Evolutionary conservation across 2,329 filamentous ascomycete genomes (phyloP).

Genomic region (Waltergamsia citrina): DNA sequence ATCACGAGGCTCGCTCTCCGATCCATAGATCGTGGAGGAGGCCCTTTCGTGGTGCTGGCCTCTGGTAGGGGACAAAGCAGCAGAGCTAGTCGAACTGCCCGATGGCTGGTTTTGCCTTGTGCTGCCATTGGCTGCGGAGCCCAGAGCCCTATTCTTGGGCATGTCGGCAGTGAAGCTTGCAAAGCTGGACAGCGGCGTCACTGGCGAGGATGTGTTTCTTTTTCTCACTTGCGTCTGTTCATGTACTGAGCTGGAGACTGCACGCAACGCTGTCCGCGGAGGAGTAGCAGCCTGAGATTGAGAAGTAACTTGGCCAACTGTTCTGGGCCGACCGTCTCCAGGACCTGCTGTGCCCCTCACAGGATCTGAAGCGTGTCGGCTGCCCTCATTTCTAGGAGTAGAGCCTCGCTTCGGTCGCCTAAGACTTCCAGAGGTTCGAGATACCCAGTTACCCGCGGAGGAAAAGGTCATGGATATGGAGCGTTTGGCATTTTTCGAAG

Average conservation of each 20-base stretch:
- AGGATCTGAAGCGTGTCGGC: slow-evolving; percentile 46
- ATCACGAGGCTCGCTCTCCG: slow-evolving; percentile 57
- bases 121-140: slow-evolving; percentile 17
- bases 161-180: slow-evolving; percentile 47
- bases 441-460: slow-evolving; percentile 46
- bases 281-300: too few relatives aligned
- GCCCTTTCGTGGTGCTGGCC: slow-evolving; percentile 19
- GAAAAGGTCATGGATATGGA: slow-evolving; percentile 53
- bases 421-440: slow-evolving; percentile 43
- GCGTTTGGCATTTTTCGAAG: slow-evolving; percentile 35
- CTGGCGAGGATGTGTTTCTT: slow-evolving; percentile 44
- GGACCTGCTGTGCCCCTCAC: slow-evolving; percentile 20
- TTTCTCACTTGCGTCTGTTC: slow-evolving; percentile 18
- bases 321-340: slow-evolving; percentile 15
- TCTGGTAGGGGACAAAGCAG: slow-evolving; percentile 26
- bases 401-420: slow-evolving; percentile 42
- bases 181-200: slow-evolving; percentile 42
- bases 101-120: slow-evolving; percentile 31
- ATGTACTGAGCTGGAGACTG: too few relatives aligned
- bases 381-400: slow-evolving; percentile 29
- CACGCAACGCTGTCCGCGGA: too few relatives aligned
- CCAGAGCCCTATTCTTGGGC: slow-evolving; percentile 33
- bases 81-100: slow-evolving; percentile 30
- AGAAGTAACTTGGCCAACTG: slow-evolving; percentile 13
- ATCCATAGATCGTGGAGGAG: slow-evolving; percentile 56